Evolutionary conservation across 345 rosid genomes (phyloP).

Genomic region (Brassica napus): DNA sequence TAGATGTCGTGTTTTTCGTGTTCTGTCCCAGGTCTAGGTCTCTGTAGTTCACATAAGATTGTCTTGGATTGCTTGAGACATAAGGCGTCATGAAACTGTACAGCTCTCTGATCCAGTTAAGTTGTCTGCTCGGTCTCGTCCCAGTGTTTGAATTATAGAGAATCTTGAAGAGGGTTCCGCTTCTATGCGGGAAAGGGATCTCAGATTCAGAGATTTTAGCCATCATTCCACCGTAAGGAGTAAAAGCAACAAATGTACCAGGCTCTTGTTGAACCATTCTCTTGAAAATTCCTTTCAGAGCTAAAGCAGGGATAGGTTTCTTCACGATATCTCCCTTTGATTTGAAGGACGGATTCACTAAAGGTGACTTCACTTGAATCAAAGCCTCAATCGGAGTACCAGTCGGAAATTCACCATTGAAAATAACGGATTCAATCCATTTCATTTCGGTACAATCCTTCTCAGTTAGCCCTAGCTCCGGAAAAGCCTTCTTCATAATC

Average conservation of each 20-base stretch:
- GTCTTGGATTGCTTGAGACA: slow-evolving; percentile 57
- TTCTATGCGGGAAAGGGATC: slow-evolving; percentile 61
- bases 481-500: slow-evolving; percentile 49
- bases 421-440: slow-evolving; percentile 56
- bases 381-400: slow-evolving; percentile 38
- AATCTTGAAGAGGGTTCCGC: slow-evolving; percentile 47
- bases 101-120: slow-evolving; percentile 51
- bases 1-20: slow-evolving; percentile 15
- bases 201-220: slow-evolving; percentile 44
- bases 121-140: neutral
- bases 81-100: slow-evolving; percentile 56
- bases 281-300: neutral
- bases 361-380: slow-evolving; percentile 49
- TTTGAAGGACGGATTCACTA: slow-evolving; percentile 44
- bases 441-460: slow-evolving; percentile 53
- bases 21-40: slow-evolving; percentile 69
- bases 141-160: slow-evolving; percentile 20
- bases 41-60: slow-evolving; percentile 63
- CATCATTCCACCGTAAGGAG: slow-evolving; percentile 72
- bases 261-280: neutral
- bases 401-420: slow-evolving; percentile 46
- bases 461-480: slow-evolving; percentile 51
- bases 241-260: slow-evolving; percentile 20
- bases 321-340: slow-evolving; percentile 57
- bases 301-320: neutral